Base-by-base conservation (phyloP, 768 basidiomycete genomes). In the Kwoniella pini region DNA sequence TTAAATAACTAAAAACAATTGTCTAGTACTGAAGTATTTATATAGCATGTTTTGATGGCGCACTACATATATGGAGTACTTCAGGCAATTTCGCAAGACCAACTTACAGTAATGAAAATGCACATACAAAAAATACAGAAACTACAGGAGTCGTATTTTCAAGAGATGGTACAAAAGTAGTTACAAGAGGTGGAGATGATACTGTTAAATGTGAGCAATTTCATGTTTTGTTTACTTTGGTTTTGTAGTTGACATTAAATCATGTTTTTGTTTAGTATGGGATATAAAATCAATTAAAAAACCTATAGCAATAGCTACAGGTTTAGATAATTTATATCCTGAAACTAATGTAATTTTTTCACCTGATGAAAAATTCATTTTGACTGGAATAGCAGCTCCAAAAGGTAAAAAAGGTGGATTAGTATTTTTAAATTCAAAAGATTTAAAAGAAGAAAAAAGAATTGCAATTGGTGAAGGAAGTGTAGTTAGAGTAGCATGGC, bases 251-350 rank as follows among this genome's bases (percentile, higher is more conserved):
- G n/a, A n/a, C n/a, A n/a, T n/a, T n/a, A n/a, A n/a, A n/a, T n/a
- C n/a, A n/a, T n/a, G n/a, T n/a, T n/a, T n/a, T n/a, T n/a, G n/a
- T 19, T 11, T 19, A 98, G 95, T 97, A 44, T 99, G 96, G 96
- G 95, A 98, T 77, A 79, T 91, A 26, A 86, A 91, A 57, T 83
- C 88, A 11, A 90, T 98, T 82, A 92, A 90, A 78, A 91, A 89
- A 77, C 93, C 96, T 1, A 74, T 97, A 28, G 85, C 84, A 2
- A 83, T 83, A n/a, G 85, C 84, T 57, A 75, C 83, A 27, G 84
- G 82, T 48, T 79, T 91, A 26, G 82, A 84, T 45, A 90, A 90
- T 15, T 79, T 92, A 55, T 97, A 99, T 80, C 89, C 91, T 15
- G 86, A 88, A 65, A 95, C 94, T 39, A 98, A 98, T 78, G 88